Evolutionary conservation across 2,329 filamentous ascomycete species (phyloP), one percentile per base, ranked within the genome.

Genomic region (Phoma herbarum): DNA sequence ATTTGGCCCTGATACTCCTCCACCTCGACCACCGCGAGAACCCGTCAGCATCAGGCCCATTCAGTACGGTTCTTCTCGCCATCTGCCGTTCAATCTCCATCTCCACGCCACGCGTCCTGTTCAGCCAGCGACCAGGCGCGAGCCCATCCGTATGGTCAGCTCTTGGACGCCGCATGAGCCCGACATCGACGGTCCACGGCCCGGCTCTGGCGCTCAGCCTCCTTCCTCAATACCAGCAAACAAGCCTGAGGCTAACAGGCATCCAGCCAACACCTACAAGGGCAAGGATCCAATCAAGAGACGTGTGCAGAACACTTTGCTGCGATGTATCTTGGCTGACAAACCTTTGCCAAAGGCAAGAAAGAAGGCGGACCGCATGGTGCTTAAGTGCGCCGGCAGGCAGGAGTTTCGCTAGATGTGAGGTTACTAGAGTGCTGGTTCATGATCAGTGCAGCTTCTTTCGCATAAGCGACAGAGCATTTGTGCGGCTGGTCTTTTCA

Each of bases 211-310:
- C 9, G 5, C 20, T 9, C 10, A 18, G 8, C 7, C 18, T 10
- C 41, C 28, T 39, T 16, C 46, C 9, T 29, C 12, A 28, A 0
- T 29, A 11, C 1, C 28, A 22, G 4, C 5, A 5, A 49, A 44
- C 16, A 23, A 25, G 7, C 6, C 29, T 6, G 18, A 41, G 18
- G 18, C 23, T n/a, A 22, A 50, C 11, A 45, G 41, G 18, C 51
- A 23, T n/a, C 59, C 61, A 2, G 45, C 50, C 37, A 65, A 63
- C 23, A 57, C 29, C 0, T 66, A 66, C 55, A 52, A 52, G n/a
- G 64, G 59, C 31, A 65, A 52, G 0, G 61, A 70, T 29, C 31
- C 56, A 0, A 52, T 70, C 35, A 69, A 68, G 48, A 50, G 43
- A n/a, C 22, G 42, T 2, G 62, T 70, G 1, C 47, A 60, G 18